These are phyloP conservation scores for Aspergillus sp. DNA, from an alignment of 2,329 filamentous ascomycete genomes.

Conservation along the genomic window DNA sequence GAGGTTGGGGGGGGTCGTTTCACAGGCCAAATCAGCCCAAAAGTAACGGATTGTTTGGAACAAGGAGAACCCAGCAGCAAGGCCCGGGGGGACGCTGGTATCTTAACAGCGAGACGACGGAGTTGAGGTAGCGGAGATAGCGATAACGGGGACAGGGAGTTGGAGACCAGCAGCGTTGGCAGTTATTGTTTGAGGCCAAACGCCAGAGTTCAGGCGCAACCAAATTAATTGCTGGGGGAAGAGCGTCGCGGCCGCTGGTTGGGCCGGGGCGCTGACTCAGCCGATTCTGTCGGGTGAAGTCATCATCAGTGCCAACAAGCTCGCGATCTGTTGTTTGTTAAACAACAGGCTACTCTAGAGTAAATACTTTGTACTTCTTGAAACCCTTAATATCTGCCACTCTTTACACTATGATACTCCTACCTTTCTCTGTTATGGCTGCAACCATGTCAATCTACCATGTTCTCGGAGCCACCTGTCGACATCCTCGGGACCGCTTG, in stretches of 20 bases:
- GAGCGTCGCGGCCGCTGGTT: conserved; percentile 17
- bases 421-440: not conserved
- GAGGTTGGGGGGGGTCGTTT: conserved; percentile 7
- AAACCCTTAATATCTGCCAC: not conserved
- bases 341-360: not conserved
- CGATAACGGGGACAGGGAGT: conserved; percentile 2
- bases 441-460: not conserved
- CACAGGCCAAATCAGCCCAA: conserved; percentile 7
- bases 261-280: conserved; percentile 24
- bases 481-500: not conserved
- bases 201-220: conserved; percentile 2
- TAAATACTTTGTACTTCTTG: not conserved
- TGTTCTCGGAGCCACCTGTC: not conserved
- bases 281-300: conserved; percentile 40
- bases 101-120: not conserved
- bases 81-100: not conserved
- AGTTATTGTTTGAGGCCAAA: conserved; percentile 6
- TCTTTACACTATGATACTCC: not conserved
- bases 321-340: not conserved
- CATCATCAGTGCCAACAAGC: conserved; percentile 15
- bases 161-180: not conserved
- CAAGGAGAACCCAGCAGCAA: not conserved
- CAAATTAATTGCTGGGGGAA: conserved; percentile 13
- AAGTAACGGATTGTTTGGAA: not conserved
- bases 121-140: not conserved